Evolutionary conservation across 1,284 basidiomycete genomes (phyloP).

Genomic region (Porphyrellus sp.): DNA sequence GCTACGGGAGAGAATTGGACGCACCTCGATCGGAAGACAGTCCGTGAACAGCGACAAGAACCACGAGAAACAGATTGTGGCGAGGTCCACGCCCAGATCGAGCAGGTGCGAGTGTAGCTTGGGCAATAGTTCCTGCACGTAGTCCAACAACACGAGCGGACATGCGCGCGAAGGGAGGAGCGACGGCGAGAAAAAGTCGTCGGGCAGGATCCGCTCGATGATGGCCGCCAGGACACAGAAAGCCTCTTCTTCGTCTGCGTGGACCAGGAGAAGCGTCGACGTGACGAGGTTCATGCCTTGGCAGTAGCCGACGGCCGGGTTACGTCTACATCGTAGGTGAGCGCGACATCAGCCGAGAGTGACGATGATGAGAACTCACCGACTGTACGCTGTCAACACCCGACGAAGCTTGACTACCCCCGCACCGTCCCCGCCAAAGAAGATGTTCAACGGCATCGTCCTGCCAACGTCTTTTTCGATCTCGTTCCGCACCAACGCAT

Average conservation of each 20-base stretch:
- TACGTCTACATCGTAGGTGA: constrained; percentile 51
- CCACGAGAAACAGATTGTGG: constrained; percentile 97
- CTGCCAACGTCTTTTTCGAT: constrained; percentile 95
- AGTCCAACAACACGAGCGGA: constrained; percentile 86
- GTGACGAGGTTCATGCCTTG: constrained; percentile 96
- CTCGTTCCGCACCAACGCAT: constrained; percentile 62
- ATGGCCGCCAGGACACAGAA: constrained; percentile 95
- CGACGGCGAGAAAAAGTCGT: constrained; percentile 81
- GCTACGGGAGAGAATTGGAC: background rate
- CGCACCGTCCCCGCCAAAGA: constrained; percentile 93
- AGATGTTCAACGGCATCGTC: constrained; percentile 95
- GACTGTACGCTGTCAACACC: constrained; percentile 88
- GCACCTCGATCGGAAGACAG: constrained; percentile 90
- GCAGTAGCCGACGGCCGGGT: constrained; percentile 83
- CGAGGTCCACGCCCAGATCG: constrained; percentile 83
- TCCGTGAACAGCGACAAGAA: constrained; percentile 96
- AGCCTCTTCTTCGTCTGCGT: constrained; percentile 93
- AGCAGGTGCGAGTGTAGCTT: constrained; percentile 74
- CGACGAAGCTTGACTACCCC: constrained; percentile 90
- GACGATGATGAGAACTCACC: constrained; percentile 48
- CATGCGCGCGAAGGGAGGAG: constrained; percentile 90
- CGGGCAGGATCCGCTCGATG: constrained; percentile 80
- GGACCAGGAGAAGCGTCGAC: constrained; percentile 88
- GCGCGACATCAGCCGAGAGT: background rate
- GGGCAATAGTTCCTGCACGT: constrained; percentile 77